Percentiles rank a stretch among this genome's conserved stretches.
Conservation (phyloP, 1,284 basidiomycete species). For the Ustilago curta region DNA sequence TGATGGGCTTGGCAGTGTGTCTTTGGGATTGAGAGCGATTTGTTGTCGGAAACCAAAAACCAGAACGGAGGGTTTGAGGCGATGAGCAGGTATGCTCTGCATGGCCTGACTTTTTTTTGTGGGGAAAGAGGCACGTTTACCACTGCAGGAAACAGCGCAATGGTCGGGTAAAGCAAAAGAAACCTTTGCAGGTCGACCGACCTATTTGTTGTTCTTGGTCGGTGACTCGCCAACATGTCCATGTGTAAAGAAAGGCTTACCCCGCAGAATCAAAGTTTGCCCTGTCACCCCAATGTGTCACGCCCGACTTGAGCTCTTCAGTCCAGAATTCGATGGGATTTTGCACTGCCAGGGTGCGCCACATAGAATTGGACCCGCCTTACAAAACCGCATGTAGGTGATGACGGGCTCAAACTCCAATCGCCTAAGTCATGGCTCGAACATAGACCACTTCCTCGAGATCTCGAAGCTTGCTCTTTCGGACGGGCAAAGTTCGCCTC, state of each 20-base stretch:
- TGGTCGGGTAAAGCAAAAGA: not conserved
- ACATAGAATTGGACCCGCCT: too few species aligned
- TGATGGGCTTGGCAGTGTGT: not conserved
- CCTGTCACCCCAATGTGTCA: slow-evolving; percentile 13
- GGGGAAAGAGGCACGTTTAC: too few species aligned
- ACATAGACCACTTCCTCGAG: too few species aligned
- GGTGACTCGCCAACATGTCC: slow-evolving; percentile 2
- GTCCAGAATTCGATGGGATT: not conserved
- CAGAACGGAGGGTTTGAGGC: not conserved
- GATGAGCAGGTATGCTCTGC: not conserved
- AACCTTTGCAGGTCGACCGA: not conserved
- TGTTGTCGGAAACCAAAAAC: not conserved
- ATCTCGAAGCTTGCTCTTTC: not conserved
- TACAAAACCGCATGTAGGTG: too few species aligned
- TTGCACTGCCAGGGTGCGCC: not conserved
- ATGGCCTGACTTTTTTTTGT: too few species aligned
- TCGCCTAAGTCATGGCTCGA: too few species aligned
- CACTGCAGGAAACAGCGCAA: not conserved
- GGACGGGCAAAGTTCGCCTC: not conserved
- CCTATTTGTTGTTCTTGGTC: not conserved
- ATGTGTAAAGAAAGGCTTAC: slow-evolving; percentile 12
- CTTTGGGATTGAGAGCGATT: not conserved
- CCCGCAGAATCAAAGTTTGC: slow-evolving; percentile 12
- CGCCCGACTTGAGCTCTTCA: not conserved
- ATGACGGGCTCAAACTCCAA: too few species aligned